A percentile compares a stretch with the other conserved stretches of the same genome.
Conservation (phyloP, 1,284 basidiomycete genomes). For the Farysia itapuensis region DNA sequence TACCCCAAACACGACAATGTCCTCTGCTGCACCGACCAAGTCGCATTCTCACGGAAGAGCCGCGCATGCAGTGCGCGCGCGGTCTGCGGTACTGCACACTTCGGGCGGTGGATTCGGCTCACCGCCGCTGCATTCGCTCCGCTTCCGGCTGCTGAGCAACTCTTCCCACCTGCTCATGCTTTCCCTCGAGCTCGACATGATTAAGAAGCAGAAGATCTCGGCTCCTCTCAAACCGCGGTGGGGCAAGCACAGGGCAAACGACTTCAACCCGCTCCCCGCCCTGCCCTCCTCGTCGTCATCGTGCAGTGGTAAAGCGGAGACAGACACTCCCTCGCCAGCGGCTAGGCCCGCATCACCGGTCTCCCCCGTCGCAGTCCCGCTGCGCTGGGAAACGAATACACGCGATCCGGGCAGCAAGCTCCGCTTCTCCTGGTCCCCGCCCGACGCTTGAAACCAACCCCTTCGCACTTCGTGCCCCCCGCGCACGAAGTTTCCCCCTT, state of each 20-base stretch:
- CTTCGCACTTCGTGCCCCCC: too few relatives aligned
- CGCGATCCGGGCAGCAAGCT: slow-evolving; percentile 18
- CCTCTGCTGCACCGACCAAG: background rate
- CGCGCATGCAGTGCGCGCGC: background rate
- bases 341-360: too few relatives aligned
- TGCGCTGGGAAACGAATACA: background rate
- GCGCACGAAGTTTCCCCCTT: slow-evolving; percentile 3
- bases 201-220: slow-evolving; percentile 56
- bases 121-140: slow-evolving; percentile 5
- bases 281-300: slow-evolving; percentile 8
- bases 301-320: too few relatives aligned
- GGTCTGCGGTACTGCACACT: slow-evolving; percentile 1
- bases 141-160: slow-evolving; percentile 51
- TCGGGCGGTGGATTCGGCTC: background rate
- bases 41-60: background rate
- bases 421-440: slow-evolving; percentile 16
- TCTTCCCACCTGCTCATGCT: slow-evolving; percentile 57
- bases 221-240: slow-evolving; percentile 55
- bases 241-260: slow-evolving; percentile 50
- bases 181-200: slow-evolving; percentile 57
- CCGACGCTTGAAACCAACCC: too few relatives aligned
- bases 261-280: slow-evolving; percentile 39
- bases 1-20: background rate
- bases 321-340: too few relatives aligned
- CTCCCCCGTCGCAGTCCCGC: too few relatives aligned